These are phyloP conservation scores for Elongisporangium prolatum DNA, from an alignment of 352 stramenopile genomes.

Conservation along the genomic window DNA sequence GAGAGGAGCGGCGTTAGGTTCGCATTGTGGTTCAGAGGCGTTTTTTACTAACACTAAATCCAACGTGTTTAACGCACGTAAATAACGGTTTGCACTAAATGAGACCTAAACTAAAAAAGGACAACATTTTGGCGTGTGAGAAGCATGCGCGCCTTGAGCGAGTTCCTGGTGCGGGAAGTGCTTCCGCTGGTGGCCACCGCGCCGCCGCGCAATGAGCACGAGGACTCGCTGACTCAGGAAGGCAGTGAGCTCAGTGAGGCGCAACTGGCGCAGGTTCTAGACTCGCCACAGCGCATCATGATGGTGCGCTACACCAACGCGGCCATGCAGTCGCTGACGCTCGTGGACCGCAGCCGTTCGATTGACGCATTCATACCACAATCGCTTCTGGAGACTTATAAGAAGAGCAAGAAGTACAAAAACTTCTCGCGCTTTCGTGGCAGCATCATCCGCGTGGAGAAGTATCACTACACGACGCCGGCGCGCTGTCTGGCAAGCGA, in stretches of 20 bases:
- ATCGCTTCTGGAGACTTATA: constrained; percentile 14
- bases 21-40: not conserved
- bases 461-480: constrained; percentile 58
- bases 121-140: not conserved
- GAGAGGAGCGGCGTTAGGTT: not conserved
- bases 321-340: constrained; percentile 27
- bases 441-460: constrained; percentile 45
- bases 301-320: constrained; percentile 42
- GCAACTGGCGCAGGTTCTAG: constrained; percentile 8
- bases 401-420: constrained; percentile 19
- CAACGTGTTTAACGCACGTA: not conserved
- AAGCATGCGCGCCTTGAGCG: constrained; percentile 25
- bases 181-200: constrained; percentile 35
- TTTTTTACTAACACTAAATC: not conserved
- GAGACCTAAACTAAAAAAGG: not conserved
- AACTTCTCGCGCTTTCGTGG: constrained; percentile 38
- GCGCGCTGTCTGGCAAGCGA: constrained; percentile 22
- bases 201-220: not conserved
- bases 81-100: too few relatives aligned
- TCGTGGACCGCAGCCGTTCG: constrained; percentile 44
- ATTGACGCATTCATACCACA: constrained; percentile 47
- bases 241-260: constrained; percentile 61
- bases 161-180: constrained; percentile 56
- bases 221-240: constrained; percentile 32
- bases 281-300: constrained; percentile 29